These are phyloP conservation scores for Mucor ambiguus DNA, from an alignment of 371 early-diverging fungal species.

Conservation along the genomic window DNA sequence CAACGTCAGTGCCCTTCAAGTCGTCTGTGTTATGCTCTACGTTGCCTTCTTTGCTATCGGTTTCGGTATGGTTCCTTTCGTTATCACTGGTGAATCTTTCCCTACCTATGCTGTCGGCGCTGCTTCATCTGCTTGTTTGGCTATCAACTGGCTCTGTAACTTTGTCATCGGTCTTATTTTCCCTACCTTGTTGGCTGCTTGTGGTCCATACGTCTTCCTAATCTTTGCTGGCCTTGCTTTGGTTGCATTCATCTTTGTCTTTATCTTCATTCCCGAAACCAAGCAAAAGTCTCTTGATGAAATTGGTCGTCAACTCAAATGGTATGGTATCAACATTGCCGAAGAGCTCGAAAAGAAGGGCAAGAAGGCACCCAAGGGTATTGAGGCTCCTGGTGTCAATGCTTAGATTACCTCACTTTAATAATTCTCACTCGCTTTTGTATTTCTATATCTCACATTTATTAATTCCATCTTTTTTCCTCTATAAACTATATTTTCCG, in stretches of 20 bases:
- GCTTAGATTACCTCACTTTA: conserved; percentile 18
- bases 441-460: conserved; percentile 2
- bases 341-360: conserved; percentile 27
- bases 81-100: conserved; percentile 67
- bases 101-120: conserved; percentile 73
- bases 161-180: conserved; percentile 70
- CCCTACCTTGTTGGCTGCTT: conserved; percentile 58
- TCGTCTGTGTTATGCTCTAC: conserved; percentile 75
- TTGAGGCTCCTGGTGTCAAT: conserved; percentile 38
- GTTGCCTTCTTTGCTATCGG: conserved; percentile 84
- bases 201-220: conserved; percentile 73
- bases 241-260: conserved; percentile 58
- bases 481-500: background rate
- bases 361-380: conserved; percentile 42
- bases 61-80: conserved; percentile 82
- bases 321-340: conserved; percentile 38
- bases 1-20: conserved; percentile 57
- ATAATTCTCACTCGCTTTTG: background rate
- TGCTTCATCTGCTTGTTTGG: conserved; percentile 65
- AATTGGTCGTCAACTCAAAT: conserved; percentile 50
- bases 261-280: conserved; percentile 80
- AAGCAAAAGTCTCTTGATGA: conserved; percentile 71
- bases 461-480: background rate
- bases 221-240: conserved; percentile 66
- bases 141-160: conserved; percentile 73